Base-by-base conservation (phyloP, 2,329 filamentous ascomycete genomes). In the Drechslera avenae region DNA sequence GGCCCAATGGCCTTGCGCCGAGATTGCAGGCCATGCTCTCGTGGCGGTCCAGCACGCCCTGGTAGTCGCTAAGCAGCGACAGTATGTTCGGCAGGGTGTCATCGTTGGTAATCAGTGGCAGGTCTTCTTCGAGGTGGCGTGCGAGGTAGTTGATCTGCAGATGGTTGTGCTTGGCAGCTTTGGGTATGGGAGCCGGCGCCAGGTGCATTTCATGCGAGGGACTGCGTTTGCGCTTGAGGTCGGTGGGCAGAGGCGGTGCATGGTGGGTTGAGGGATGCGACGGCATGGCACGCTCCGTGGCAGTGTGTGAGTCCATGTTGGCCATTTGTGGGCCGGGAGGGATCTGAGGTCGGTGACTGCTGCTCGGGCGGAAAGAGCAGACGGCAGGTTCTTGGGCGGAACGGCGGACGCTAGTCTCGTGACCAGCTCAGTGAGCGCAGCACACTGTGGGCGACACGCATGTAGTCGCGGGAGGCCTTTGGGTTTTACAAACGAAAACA, bases 1-100 rank as follows among this genome's bases (percentile, higher is more conserved):
- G 90, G 0, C 89, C 90, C 1, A 91, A 84, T 14, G 92, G 86
- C 60, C 90, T 89, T 47, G 90, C 91, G 63, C 91, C 91, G 19
- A 96, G 81, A 65, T 91, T 93, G 50, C 88, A 87, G 39, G 91
- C 91, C 63, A 96, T 84, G 72, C 89, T 93, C 75, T 96, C 91
- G 71, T 93, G 89, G 47, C 90, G 85, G 64, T 90, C 89, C 44
- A 96, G 79, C 13, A 94, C 89, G 58, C 86, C 90, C 82, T 92
- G 90, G 73, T 96, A 96, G 62, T 91, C 87, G 67, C 83, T 82
- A 52, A 96, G 83, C 55, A 92, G 80, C 33, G 83, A 79, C 39
- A 94, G 75, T 46, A 94, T 84, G 60, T 89, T 86, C 10, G 84
- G 82, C 64, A 96, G 88, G 9, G 84, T 87, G 65, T 92, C 89